Evolutionary conservation across 345 rosid species (phyloP), one percentile per base, ranked within the genome.

Genomic region (Gossypium bickii): DNA sequence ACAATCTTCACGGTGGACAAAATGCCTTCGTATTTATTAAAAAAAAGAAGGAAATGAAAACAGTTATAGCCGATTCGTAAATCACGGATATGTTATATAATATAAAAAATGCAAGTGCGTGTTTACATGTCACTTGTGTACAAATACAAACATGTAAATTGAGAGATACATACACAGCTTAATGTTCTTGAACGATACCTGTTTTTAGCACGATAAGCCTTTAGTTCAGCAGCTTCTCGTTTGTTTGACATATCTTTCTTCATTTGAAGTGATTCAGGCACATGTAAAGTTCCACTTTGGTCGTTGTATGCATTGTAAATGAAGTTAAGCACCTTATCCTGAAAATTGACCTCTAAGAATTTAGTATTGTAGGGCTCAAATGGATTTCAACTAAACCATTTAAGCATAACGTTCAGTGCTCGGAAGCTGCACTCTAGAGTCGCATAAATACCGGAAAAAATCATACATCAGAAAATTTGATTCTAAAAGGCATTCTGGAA

Each of bases 241-340:
- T 70, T 80, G 79, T 75, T 79, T 13, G 88, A 67, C 57, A 82
- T 2, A 56, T 85, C 89, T 83, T 83, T 94, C 60, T 75, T 79
- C 88, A 92, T 92, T 79, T 70, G 79, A 16, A 92, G 85, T 65
- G 86, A 73, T 67, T 91, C 89, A 0, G 97, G 97, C 74, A 93
- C 86, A 62, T 59, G 75, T 44, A 91, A 1, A 3, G 74, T 80
- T 67, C 87, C 91, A 24, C 78, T 70, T 76, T 86, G 78, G 38
- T 75, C 82, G 74, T 84, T 84, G 80, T 89, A 92, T 51, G 93
- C 92, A 82, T 88, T 86, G 52, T 60, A 64, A 11, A 92, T 76
- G 70, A 84, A 89, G 77, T 90, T 55, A 76, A 89, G 87, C 77
- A 94, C 90, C 47, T 76, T 74, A 52, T 94, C 93, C 98, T 94